Conservation (phyloP, 768 basidiomycete genomes). For the Serendipita sp. region DNA sequence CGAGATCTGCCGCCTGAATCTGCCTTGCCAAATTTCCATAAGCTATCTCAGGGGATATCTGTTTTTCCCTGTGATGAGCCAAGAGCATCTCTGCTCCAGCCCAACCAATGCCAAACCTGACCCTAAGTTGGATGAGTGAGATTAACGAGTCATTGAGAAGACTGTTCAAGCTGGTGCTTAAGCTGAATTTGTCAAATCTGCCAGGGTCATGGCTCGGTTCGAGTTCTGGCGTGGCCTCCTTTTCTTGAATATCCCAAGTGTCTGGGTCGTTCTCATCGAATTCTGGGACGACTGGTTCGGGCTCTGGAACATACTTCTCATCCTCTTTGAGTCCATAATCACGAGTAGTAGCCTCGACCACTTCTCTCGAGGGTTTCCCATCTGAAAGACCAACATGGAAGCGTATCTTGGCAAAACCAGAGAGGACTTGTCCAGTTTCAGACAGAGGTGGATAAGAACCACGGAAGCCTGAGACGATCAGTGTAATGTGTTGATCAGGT, state of each 20-base stretch:
- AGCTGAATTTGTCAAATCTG: conserved; percentile 41
- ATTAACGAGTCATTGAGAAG: conserved; percentile 41
- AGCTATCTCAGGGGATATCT: conserved; percentile 26
- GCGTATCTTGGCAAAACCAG: conserved; percentile 22
- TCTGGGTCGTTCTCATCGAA: conserved; percentile 18
- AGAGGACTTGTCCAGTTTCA: conserved; percentile 26
- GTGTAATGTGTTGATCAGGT: conserved; percentile 38
- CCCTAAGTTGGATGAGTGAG: conserved; percentile 33
- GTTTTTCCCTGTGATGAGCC: conserved; percentile 28
- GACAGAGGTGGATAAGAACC: conserved; percentile 37
- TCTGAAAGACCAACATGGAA: conserved; percentile 49
- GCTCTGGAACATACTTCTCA: conserved; percentile 16
- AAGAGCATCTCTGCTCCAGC: conserved; percentile 46
- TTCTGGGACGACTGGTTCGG: conserved; percentile 13
- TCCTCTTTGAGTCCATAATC: conserved; percentile 32
- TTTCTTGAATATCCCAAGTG: conserved; percentile 2
- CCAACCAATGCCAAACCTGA: conserved; percentile 44
- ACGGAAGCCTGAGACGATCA: conserved; percentile 43
- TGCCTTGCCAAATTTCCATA: conserved; percentile 21
- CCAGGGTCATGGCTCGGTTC: conserved; percentile 17
- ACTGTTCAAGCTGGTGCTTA: conserved; percentile 46
- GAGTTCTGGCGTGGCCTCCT: conserved; percentile 15
- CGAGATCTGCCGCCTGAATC: conserved; percentile 25
- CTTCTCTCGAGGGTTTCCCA: conserved; percentile 36
- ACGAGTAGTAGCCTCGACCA: conserved; percentile 31